Evolutionary conservation across 805 yeast species (phyloP), one percentile per base, ranked within the genome.

Genomic region (Candida nitratophila): DNA sequence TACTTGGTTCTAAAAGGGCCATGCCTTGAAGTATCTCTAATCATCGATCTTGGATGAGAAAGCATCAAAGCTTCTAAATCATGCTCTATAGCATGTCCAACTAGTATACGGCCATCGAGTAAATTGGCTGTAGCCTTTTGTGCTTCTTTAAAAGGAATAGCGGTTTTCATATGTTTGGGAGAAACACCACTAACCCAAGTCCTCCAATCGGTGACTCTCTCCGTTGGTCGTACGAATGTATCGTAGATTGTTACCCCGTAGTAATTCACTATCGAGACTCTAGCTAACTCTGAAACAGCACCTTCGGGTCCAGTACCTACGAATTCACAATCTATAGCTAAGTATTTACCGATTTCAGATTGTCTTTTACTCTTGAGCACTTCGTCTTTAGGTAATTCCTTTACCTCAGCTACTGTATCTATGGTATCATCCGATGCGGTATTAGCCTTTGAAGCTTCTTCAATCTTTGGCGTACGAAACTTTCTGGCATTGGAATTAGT

Each of bases 261-360:
- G 59, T 72, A 87, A 58, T 90, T 88, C 3, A 90, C 96, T 12
- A 90, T 67, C 0, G 96, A 87, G 0, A 89, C 93, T 51, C 97
- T 72, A 0, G 96, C 97, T 15, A 90, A 67, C 1, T 81, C 91
- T 5, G 88, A 79, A 39, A 71, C 77, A 10, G 59, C 47, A 6
- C 95, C 95, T 10, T 79, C 81, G 5, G 74, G 76, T 0, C 96
- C 96, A 2, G 85, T 82, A 11, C 96, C 96, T 2, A 90, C 97
- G 69, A 90, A 89, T 55, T 90, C 98, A 67, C 97, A 89, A 63
- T 90, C 98, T 48, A 90, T 77, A 1, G 96, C 87, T 2, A 89
- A 47, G 52, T 75, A 89, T 54, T 76, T 83, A 1, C 96, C 96
- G 1, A 79, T 67, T 37, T 73, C 71, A 42, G 60, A 64, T 46